Evolutionary conservation across 2,329 filamentous ascomycete genomes (phyloP).

Genomic region (Knufia petricola): DNA sequence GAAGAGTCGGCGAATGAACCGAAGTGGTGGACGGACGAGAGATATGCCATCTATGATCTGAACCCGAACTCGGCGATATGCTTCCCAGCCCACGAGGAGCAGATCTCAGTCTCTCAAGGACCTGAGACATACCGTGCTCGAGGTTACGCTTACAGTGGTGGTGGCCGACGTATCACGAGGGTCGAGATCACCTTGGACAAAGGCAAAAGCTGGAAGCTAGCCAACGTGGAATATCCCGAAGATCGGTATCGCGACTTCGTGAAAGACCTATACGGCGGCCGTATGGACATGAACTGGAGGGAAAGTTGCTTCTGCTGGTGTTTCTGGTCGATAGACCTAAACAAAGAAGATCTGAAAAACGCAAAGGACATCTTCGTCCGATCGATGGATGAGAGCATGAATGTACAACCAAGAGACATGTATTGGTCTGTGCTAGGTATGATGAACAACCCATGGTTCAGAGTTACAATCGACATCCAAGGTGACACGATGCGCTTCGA

Average conservation of each 20-base stretch:
- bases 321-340: constrained; percentile 71
- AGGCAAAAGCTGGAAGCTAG: constrained; percentile 68
- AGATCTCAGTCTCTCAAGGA: constrained; percentile 42
- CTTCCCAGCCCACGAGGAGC: constrained; percentile 70
- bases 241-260: constrained; percentile 65
- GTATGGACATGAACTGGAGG: constrained; percentile 69
- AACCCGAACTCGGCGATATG: constrained; percentile 77
- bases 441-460: constrained; percentile 97
- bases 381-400: constrained; percentile 84
- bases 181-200: constrained; percentile 77
- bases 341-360: constrained; percentile 49
- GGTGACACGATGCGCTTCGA: constrained; percentile 62
- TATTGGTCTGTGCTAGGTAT: constrained; percentile 93
- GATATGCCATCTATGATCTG: constrained; percentile 87
- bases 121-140: constrained; percentile 52
- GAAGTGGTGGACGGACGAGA: constrained; percentile 76
- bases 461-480: constrained; percentile 65
- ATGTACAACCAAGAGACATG: constrained; percentile 81
- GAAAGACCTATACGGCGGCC: constrained; percentile 61
- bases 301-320: constrained; percentile 86
- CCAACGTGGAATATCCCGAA: constrained; percentile 72
- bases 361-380: constrained; percentile 69
- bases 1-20: constrained; percentile 66
- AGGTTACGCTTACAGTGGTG: constrained; percentile 84
- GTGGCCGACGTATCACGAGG: constrained; percentile 71